These are phyloP conservation scores for Chytriomyces confervae DNA, from an alignment of 192 early-diverging fungal species.

Conservation along the genomic window DNA sequence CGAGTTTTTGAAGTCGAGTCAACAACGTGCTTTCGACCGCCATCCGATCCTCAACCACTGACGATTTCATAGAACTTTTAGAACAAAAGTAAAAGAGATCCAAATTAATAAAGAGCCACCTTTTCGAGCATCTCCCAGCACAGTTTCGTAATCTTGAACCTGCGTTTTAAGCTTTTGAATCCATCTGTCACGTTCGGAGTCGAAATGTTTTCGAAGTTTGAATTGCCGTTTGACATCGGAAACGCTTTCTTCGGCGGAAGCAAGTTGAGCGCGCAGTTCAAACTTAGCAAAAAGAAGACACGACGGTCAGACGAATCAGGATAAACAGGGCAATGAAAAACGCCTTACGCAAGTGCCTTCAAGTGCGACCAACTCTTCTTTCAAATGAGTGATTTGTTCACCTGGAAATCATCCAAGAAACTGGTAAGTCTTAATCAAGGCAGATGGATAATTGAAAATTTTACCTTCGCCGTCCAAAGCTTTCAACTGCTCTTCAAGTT, in stretches of 20 bases:
- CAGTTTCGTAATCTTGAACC: neutral
- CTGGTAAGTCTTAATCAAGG: too few species aligned
- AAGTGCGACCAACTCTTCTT: neutral
- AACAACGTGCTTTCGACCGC: neutral
- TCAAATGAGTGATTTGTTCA: neutral
- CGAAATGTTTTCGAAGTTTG: constrained; percentile 32
- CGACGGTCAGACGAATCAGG: neutral
- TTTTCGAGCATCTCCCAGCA: constrained; percentile 8
- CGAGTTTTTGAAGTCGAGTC: neutral
- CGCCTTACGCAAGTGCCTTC: constrained; percentile 19
- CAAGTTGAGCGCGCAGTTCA: neutral
- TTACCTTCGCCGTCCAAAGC: neutral
- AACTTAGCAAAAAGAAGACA: neutral
- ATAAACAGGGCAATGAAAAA: neutral
- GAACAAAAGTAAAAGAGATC: neutral
- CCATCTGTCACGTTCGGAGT: constrained; percentile 33
- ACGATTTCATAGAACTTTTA: neutral
- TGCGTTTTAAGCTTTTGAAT: constrained; percentile 4
- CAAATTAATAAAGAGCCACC: neutral
- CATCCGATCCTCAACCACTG: constrained; percentile 4
- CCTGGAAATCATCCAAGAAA: neutral
- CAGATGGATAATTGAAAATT: neutral
- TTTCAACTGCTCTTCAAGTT: neutral
- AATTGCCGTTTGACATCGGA: constrained; percentile 25
- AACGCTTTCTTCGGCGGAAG: neutral